These are phyloP conservation scores for Lasiosphaeria ovina DNA, from an alignment of 495 filamentous ascomycete species.

Conservation along the genomic window DNA sequence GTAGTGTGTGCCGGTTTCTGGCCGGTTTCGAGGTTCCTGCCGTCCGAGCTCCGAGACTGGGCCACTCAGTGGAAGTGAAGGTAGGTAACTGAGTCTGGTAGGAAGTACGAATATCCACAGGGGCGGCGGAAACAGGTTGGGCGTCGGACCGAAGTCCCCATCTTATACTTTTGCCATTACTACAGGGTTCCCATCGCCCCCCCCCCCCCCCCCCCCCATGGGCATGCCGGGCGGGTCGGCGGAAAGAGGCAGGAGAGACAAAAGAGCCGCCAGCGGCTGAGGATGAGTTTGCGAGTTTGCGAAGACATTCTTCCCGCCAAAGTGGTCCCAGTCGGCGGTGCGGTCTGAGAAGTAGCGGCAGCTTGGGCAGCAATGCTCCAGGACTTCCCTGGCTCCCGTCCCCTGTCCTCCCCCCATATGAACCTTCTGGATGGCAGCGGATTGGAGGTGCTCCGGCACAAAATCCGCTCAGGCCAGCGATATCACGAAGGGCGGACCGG, in stretches of 20 bases:
- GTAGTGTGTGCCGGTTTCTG: conserved; percentile 8
- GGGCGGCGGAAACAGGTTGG: conserved; percentile 26
- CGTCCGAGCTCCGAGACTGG: conserved; percentile 32
- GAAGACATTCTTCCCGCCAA: conserved; percentile 10
- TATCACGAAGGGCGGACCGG: conserved; percentile 11
- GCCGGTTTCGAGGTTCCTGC: conserved; percentile 27
- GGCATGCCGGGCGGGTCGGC: conserved; percentile 6
- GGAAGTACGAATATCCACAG: conserved; percentile 22
- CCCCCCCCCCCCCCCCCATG: background rate
- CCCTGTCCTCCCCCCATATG: conserved; percentile 4
- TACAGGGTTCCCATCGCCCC: background rate
- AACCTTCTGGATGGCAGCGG: conserved; percentile 11
- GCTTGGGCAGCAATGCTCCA: conserved; percentile 53
- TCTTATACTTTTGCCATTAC: conserved; percentile 38
- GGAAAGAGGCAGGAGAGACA: conserved; percentile 5
- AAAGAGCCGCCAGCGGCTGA: conserved; percentile 8
- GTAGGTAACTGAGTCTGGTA: too few relatives aligned
- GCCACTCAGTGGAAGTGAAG: background rate
- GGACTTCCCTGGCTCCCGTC: conserved; percentile 29
- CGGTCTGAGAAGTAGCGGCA: conserved; percentile 19
- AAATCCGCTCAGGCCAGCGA: conserved; percentile 3
- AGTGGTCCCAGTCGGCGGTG: conserved; percentile 8
- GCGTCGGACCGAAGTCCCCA: conserved; percentile 28
- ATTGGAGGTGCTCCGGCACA: background rate
- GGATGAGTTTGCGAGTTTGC: conserved; percentile 8